Evolutionary conservation across 352 stramenopile species (phyloP).

Genomic region (Globisporangium apiculatum): DNA sequence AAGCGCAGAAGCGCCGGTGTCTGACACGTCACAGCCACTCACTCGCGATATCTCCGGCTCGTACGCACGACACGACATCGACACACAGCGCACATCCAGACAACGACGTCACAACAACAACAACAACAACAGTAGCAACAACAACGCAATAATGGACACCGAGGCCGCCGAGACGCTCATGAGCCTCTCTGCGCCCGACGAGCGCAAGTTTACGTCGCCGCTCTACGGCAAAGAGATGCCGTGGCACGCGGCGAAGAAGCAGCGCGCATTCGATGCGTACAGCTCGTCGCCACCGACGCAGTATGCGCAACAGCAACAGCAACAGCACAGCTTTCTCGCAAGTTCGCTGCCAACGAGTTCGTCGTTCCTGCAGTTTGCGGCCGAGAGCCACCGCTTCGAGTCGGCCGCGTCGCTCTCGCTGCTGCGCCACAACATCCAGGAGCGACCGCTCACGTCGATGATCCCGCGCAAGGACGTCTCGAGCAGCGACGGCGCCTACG

Average conservation of each 20-base stretch:
- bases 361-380: conserved; percentile 37
- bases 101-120: not conserved
- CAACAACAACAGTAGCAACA: not conserved
- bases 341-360: conserved; percentile 47
- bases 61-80: not conserved
- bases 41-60: not conserved
- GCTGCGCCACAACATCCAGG: conserved; percentile 51
- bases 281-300: not conserved
- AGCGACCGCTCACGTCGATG: conserved; percentile 62
- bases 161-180: conserved; percentile 77
- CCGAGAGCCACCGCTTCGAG: conserved; percentile 9
- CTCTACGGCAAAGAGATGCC: conserved; percentile 49
- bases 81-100: not conserved
- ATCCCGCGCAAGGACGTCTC: conserved; percentile 33
- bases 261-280: conserved; percentile 15
- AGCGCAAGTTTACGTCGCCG: conserved; percentile 51
- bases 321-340: conserved; percentile 21
- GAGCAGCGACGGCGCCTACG: conserved; percentile 7
- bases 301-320: not conserved
- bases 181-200: conserved; percentile 69
- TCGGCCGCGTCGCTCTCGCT: conserved; percentile 25
- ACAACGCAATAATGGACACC: conserved; percentile 44
- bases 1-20: conserved; percentile 5
- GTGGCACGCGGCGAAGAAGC: conserved; percentile 31
- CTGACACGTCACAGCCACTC: conserved; percentile 12